Evolutionary conservation across 495 filamentous ascomycete species (phyloP).

Genomic region (Hyaloscypha variabilis): DNA sequence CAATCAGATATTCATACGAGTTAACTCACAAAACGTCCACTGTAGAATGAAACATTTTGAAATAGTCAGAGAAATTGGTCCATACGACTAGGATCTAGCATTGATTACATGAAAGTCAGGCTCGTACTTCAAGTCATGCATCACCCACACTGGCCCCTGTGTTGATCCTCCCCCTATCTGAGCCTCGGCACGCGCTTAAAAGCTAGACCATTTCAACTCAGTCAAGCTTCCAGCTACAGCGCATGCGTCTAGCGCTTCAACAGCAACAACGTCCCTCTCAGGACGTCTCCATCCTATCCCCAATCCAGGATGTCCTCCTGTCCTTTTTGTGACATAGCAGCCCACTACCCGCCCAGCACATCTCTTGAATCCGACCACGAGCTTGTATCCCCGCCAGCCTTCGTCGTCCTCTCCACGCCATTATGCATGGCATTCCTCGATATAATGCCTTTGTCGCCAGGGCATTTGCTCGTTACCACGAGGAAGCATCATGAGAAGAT

Average conservation of each 20-base stretch:
- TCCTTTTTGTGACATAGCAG: conserved; percentile 69
- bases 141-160: not conserved
- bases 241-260: conserved; percentile 17
- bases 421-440: conserved; percentile 84
- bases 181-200: conserved; percentile 2
- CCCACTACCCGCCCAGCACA: conserved; percentile 45
- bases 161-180: no score
- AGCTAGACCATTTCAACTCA: not conserved
- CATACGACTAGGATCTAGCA: no score
- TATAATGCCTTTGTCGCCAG: conserved; percentile 79
- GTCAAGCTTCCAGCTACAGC: not conserved
- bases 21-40: not conserved
- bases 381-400: conserved; percentile 49
- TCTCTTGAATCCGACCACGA: conserved; percentile 34
- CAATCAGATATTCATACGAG: not conserved
- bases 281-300: not conserved
- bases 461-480: conserved; percentile 78
- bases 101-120: no score
- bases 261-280: not conserved
- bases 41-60: not conserved
- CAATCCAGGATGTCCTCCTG: conserved; percentile 38
- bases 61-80: no score
- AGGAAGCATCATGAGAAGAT: conserved; percentile 73
- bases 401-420: conserved; percentile 73
- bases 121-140: no score